Evolutionary conservation across 1,284 basidiomycete genomes (phyloP).

Genomic region (Anthracocystis panici-leucophaei): DNA sequence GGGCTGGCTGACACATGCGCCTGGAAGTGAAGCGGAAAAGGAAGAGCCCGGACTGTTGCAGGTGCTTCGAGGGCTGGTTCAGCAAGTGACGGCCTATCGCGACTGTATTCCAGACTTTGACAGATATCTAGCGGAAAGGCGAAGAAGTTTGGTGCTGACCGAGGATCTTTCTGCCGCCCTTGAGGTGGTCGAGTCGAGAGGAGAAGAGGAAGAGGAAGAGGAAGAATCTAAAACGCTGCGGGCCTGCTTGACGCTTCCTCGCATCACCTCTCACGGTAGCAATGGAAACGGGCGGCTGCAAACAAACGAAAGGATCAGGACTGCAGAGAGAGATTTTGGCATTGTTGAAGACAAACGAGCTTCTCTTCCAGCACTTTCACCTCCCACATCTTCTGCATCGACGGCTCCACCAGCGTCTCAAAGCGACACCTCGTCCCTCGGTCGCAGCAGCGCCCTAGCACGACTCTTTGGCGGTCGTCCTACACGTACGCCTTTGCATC

Average conservation of each 20-base stretch:
- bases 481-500: constrained; percentile 14
- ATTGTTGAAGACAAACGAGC: constrained; percentile 31
- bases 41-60: constrained; percentile 59
- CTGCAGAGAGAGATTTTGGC: constrained; percentile 30
- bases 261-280: constrained; percentile 1
- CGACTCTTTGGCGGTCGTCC: constrained; percentile 46
- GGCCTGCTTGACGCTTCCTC: constrained; percentile 30
- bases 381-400: background rate
- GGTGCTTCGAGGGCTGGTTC: constrained; percentile 46
- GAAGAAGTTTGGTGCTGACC: constrained; percentile 88
- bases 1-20: constrained; percentile 80
- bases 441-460: constrained; percentile 33
- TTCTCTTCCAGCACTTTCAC: constrained; percentile 10
- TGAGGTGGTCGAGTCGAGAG: constrained; percentile 27
- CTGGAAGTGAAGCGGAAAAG: constrained; percentile 75
- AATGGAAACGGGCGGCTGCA: constrained; percentile 5
- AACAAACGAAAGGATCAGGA: constrained; percentile 11
- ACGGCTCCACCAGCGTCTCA: background rate
- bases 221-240: background rate
- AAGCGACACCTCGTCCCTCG: constrained; percentile 3
- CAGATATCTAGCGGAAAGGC: constrained; percentile 82
- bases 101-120: constrained; percentile 83
- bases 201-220: constrained; percentile 4
- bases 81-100: constrained; percentile 79
- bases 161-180: constrained; percentile 93